phyloP scores from a whole-genome alignment of 805 yeast species.

The Candida berthetii region DNA sequence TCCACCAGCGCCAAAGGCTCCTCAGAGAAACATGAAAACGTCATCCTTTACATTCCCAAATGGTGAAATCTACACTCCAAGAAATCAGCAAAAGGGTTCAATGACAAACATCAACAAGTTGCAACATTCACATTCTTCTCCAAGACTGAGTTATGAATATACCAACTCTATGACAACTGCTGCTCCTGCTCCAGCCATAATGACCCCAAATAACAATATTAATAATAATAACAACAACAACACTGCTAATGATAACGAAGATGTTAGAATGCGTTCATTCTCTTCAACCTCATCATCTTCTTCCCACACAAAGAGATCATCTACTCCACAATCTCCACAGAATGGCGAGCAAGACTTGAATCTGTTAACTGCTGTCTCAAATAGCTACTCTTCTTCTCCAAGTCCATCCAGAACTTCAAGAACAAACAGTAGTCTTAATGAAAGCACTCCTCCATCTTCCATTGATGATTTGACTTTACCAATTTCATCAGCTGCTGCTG shows the following conservation, averaged over 20 bases:
- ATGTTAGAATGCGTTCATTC: no score
- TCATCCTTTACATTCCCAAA: constrained; percentile 22
- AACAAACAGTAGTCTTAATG: constrained; percentile 15
- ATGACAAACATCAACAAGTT: constrained; percentile 7
- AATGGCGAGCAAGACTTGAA: neutral
- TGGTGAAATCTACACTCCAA: constrained; percentile 22
- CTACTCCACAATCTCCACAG: neutral
- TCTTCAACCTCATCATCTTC: neutral
- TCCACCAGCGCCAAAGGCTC: neutral
- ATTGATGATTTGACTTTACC: constrained; percentile 16
- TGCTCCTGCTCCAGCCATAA: no score
- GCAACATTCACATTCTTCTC: neutral
- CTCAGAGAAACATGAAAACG: neutral
- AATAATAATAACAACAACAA: neutral
- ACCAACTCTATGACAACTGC: no score
- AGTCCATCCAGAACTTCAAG: constrained; percentile 20
- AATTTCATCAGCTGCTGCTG: no score
- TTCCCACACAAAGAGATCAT: neutral
- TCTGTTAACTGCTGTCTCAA: neutral
- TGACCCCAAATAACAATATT: no score
- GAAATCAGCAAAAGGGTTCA: constrained; percentile 18
- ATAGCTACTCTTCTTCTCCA: constrained; percentile 15
- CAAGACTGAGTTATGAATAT: neutral
- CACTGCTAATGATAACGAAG: neutral
- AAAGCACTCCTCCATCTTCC: constrained; percentile 22